phyloP scores from a whole-genome alignment of 352 stramenopile genomes.

The Globisporangium emineosum region DNA sequence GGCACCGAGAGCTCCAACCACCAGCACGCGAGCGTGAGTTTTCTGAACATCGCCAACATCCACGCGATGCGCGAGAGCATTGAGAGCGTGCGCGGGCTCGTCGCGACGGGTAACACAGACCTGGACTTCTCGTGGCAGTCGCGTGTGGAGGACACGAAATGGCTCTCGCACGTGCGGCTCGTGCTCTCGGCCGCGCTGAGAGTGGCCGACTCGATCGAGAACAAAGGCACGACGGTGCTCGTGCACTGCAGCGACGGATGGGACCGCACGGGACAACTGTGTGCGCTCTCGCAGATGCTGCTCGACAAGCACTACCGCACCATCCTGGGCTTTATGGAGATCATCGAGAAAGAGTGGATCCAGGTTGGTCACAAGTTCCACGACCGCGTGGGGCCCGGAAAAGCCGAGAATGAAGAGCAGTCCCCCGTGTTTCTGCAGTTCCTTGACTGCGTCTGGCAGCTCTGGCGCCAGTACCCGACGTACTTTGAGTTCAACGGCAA shows the following conservation, averaged over 20 bases:
- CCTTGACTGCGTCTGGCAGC: constrained; percentile 86
- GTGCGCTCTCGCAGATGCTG: constrained; percentile 82
- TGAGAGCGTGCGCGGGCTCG: constrained; percentile 56
- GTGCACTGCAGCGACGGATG: constrained; percentile 92
- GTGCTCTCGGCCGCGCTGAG: constrained; percentile 66
- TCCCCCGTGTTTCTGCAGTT: constrained; percentile 90
- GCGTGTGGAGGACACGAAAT: constrained; percentile 79
- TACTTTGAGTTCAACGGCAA: constrained; percentile 84
- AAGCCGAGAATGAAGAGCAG: constrained; percentile 74
- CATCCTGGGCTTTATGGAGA: constrained; percentile 71
- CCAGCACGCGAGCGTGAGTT: constrained; percentile 71
- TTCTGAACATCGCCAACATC: constrained; percentile 93
- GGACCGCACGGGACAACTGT: constrained; percentile 89
- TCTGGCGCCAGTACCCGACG: constrained; percentile 75
- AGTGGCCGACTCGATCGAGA: constrained; percentile 65
- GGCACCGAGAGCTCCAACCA: constrained; percentile 85
- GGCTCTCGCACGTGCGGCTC: constrained; percentile 68
- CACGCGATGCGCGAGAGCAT: constrained; percentile 90
- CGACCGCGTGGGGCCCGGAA: constrained; percentile 70
- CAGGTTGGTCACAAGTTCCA: constrained; percentile 88
- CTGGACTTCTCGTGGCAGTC: constrained; percentile 59
- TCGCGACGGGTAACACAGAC: constrained; percentile 37
- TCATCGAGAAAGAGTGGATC: constrained; percentile 88
- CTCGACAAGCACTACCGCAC: constrained; percentile 87
- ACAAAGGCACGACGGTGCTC: constrained; percentile 70